Base-by-base conservation (phyloP, 164 flowering plant species). In the Annona squamosa region DNA sequence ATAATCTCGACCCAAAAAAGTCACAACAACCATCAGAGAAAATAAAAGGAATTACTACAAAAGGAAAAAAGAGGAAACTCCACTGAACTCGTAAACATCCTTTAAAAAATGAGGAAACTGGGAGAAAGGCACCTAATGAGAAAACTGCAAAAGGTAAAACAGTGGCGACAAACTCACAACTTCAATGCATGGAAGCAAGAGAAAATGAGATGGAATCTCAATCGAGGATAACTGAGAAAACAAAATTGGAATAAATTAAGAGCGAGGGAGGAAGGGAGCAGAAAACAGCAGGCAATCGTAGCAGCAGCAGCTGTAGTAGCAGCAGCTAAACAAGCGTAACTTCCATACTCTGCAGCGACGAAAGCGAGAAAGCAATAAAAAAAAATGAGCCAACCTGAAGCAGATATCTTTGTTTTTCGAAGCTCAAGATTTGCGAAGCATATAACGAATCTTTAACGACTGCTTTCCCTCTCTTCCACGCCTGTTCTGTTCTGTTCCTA, bases 311-410 rank as follows among this genome's bases (percentile, higher is more conserved):
- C 37, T 26, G 37, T 26, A 26, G 37, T 26, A 9, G 37, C 37
- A 65, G 46, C 43, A 65, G 46, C 68, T 65, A 26, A 26, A 65
- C 37, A 63, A 63, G 65, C 65, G 18, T 63, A 63, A 63, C 18
- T 19, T 19, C 65, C 65, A 52, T 52, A 52, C 68, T 65, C 13
- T 18, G 42, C 45, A 46, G 1, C 48, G 56, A n/a, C 43, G 18
- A 48, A 57, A 46, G 46, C 45, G 0, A 12, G 3, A 73, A 4
- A 43, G 16, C 45, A 52, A 61, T 10, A n/a, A 48, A 18, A 46
- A 12, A 12, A 74, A 61, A n/a, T 4, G 37, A 19, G 44, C 67
- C 42, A 48, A 74, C 76, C 76, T 74, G 67, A 45, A n/a, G 4
- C 71, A 67, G 71, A 74, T 26, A 26, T 45, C 56, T 18, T 37